Conservation (phyloP, 1,139 yeast species). For the Blastobotrys niveus region DNA sequence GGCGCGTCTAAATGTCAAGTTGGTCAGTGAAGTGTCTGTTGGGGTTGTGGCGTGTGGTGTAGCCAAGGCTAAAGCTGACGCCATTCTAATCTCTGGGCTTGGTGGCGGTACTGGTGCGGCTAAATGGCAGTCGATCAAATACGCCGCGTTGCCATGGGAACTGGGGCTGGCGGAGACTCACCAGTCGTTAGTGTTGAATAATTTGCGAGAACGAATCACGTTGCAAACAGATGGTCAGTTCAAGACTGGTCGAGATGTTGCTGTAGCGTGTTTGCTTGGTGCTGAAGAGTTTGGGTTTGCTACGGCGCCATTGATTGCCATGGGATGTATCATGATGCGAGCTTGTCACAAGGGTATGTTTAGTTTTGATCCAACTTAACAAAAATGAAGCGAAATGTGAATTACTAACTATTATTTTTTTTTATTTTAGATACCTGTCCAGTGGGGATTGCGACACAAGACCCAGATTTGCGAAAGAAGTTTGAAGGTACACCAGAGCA, state of each 20-base stretch:
- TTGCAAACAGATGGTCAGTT: slow-evolving; percentile 98
- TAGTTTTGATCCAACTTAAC: background rate
- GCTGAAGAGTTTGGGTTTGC: slow-evolving; percentile 99
- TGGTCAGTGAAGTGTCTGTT: slow-evolving; percentile 97
- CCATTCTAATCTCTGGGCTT: slow-evolving; percentile 90
- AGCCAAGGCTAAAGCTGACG: slow-evolving; percentile 98
- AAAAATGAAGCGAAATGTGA: background rate
- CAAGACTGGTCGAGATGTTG: slow-evolving; percentile 93
- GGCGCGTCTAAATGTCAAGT: slow-evolving; percentile 92
- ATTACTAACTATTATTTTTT: slow-evolving; percentile 29
- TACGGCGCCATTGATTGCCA: slow-evolving; percentile 91
- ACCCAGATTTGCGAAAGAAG: slow-evolving; percentile 86
- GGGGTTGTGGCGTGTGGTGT: slow-evolving; percentile 99
- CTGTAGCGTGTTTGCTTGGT: slow-evolving; percentile 91
- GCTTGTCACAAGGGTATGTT: slow-evolving; percentile 67
- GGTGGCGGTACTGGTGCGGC: slow-evolving; percentile 99
- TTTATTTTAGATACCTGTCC: slow-evolving; percentile 95
- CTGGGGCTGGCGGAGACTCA: slow-evolving; percentile 97
- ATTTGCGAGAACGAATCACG: slow-evolving; percentile 88
- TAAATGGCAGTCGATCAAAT: slow-evolving; percentile 92
- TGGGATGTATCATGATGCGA: slow-evolving; percentile 97
- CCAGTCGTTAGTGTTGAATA: slow-evolving; percentile 92
- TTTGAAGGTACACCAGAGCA: slow-evolving; percentile 97
- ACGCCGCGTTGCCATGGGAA: slow-evolving; percentile 99
- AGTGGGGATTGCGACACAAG: slow-evolving; percentile 98